Evolutionary conservation across 1,284 basidiomycete species (phyloP).

Genomic region (Meira nashicola): DNA sequence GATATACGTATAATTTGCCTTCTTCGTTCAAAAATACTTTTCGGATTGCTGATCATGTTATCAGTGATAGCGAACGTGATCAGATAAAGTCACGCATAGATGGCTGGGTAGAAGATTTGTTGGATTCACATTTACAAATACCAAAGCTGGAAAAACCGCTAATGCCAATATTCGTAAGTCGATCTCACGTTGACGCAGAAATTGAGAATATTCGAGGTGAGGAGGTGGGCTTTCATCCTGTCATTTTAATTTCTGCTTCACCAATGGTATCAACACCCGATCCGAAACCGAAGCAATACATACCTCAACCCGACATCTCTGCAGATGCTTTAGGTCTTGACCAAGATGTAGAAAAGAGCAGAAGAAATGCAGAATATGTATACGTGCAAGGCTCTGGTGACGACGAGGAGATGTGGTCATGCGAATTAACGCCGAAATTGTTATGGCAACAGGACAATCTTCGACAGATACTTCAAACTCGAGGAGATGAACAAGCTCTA

Average conservation of each 20-base stretch:
- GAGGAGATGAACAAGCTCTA: background rate
- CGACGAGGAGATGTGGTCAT: constrained; percentile 79
- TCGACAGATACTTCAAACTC: constrained; percentile 54
- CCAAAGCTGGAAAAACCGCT: constrained; percentile 59
- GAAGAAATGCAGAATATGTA: constrained; percentile 55
- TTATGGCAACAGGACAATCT: constrained; percentile 66
- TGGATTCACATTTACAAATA: constrained; percentile 54
- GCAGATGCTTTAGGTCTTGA: background rate
- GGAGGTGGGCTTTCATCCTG: constrained; percentile 2
- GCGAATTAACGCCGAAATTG: constrained; percentile 68
- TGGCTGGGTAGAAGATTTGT: constrained; percentile 64
- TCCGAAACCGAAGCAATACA: background rate
- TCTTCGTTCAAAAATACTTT: constrained; percentile 42
- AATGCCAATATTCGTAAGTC: constrained; percentile 63
- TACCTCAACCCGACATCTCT: background rate
- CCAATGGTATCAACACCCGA: constrained; percentile 7
- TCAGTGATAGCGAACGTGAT: constrained; percentile 60
- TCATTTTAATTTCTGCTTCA: constrained; percentile 11
- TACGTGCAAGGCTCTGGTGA: constrained; percentile 86
- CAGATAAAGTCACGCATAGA: constrained; percentile 66
- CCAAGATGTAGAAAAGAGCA: background rate
- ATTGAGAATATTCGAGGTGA: background rate
- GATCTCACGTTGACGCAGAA: background rate
- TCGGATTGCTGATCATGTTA: constrained; percentile 22
- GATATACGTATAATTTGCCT: constrained; percentile 19